Evolutionary conservation across 345 rosid genomes (phyloP).

Genomic region (Boechera stricta): DNA sequence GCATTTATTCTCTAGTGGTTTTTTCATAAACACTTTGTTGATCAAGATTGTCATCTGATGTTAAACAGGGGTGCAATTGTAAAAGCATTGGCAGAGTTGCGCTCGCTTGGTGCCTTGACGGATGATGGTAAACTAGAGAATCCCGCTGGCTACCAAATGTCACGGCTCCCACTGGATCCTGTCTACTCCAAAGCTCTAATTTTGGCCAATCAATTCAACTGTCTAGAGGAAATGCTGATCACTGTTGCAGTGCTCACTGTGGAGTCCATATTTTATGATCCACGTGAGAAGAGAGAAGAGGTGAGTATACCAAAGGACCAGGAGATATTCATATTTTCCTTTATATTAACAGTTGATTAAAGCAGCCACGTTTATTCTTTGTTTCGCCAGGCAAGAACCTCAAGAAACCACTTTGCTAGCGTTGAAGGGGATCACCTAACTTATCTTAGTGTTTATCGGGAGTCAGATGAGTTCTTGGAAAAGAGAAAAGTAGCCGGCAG

Average conservation of each 20-base stretch:
- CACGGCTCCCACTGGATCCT: slow-evolving; percentile 91
- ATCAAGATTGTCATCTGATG: slow-evolving; percentile 28
- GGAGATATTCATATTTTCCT: not conserved
- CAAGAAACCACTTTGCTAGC: slow-evolving; percentile 79
- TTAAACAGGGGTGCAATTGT: slow-evolving; percentile 72
- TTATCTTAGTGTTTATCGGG: slow-evolving; percentile 77
- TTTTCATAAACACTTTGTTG: slow-evolving; percentile 7
- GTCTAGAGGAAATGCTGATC: slow-evolving; percentile 93
- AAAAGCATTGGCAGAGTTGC: slow-evolving; percentile 83
- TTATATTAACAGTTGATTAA: slow-evolving; percentile 20
- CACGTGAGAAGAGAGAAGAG: slow-evolving; percentile 85
- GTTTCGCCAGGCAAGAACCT: slow-evolving; percentile 64
- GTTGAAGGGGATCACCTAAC: slow-evolving; percentile 93
- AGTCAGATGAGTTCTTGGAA: slow-evolving; percentile 67
- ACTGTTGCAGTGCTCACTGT: slow-evolving; percentile 91
- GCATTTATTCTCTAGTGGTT: not conserved
- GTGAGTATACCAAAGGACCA: slow-evolving; percentile 43
- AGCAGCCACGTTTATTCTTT: slow-evolving; percentile 9
- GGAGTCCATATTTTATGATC: slow-evolving; percentile 82
- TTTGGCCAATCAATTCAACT: slow-evolving; percentile 77
- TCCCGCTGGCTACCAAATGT: slow-evolving; percentile 89
- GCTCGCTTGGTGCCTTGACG: slow-evolving; percentile 82
- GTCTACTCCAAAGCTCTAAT: slow-evolving; percentile 87
- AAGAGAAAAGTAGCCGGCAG: slow-evolving; percentile 56
- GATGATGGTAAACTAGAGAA: slow-evolving; percentile 83